Evolutionary conservation across 176 grass and related monocot genomes (phyloP), one percentile per base, ranked within the genome.

Genomic region (Typha latifolia): DNA sequence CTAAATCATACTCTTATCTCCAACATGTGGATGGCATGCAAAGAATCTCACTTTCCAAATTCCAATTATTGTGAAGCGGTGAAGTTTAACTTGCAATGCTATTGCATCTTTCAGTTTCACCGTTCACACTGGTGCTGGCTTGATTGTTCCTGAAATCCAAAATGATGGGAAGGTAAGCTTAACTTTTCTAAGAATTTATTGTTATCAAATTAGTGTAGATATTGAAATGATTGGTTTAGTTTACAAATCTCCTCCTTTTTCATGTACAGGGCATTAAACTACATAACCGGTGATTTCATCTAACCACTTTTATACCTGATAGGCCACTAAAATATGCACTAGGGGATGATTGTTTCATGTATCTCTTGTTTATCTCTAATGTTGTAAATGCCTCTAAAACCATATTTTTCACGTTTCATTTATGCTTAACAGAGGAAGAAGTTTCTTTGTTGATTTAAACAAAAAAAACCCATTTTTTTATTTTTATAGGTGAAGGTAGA

Each of bases 121-220:
- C 15, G 88, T 97, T 81, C 86, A 90, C 64, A 93, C 94, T 70
- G 94, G 94, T 49, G 94, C 89, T 82, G 94, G 94, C 56, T 76
- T 87, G 51, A 97, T 97, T 67, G 75, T 97, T 64, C 94, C 94
- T 78, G 94, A 97, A 77, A 92, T 97, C 72, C 89, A 92, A 71
- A 86, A 64, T 32, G 73, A 90, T 66, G 94, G 94, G 9, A 80
- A 97, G 94, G 89, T 97, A 90, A 67, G 82, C 15, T 12, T 19
- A 66, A 49, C 52, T 66, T 69, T 57, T 21, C 12, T 67, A 56
- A 56, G n/a, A 20, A 56, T 18, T 15, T 56, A 56, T 15, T 56
- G 15, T 12, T 56, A 1, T 56, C 52, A 6, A 19, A 56, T 20
- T 8, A 57, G 16, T 57, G 1, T 57, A 57, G 15, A 4, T 57